Evolutionary conservation across 2,329 filamentous ascomycete genomes (phyloP).

Genomic region (Fusarium floridanum): DNA sequence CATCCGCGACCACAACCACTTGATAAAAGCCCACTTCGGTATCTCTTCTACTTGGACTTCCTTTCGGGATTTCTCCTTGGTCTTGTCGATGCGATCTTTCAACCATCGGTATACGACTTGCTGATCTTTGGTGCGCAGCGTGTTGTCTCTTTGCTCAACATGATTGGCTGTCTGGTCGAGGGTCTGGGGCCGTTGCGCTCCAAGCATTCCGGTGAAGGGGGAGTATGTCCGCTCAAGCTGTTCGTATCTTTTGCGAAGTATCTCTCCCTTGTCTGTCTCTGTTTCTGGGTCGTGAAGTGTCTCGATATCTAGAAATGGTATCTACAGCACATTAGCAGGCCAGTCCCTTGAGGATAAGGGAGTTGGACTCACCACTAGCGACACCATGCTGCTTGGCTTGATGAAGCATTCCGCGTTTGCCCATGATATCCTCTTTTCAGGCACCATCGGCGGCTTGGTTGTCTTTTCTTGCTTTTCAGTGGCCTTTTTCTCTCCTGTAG

Average conservation of each 20-base stretch:
- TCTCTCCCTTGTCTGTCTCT: background rate
- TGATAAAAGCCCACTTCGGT: background rate
- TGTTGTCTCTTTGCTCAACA: background rate
- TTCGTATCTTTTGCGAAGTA: background rate
- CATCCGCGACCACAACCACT: background rate
- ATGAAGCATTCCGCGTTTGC: background rate
- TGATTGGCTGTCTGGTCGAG: background rate
- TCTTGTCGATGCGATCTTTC: background rate
- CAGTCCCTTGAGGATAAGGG: fast-evolving
- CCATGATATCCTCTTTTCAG: background rate
- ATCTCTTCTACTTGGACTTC: background rate
- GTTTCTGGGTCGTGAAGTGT: background rate
- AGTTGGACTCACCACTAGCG: background rate
- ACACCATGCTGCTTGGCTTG: background rate
- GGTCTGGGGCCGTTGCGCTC: background rate
- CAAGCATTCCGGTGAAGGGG: background rate
- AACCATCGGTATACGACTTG: background rate
- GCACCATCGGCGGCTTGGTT: fast-evolving
- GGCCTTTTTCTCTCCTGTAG: background rate
- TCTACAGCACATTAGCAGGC: background rate
- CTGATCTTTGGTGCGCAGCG: background rate
- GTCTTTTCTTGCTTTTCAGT: background rate
- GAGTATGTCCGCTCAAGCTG: background rate
- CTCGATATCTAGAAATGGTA: background rate
- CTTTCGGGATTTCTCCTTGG: background rate